A percentile compares a stretch with the other conserved stretches of the same genome.
Evolutionary conservation across 2,329 filamentous ascomycete species (phyloP).

Genomic region (Clonostachys byssicola): DNA sequence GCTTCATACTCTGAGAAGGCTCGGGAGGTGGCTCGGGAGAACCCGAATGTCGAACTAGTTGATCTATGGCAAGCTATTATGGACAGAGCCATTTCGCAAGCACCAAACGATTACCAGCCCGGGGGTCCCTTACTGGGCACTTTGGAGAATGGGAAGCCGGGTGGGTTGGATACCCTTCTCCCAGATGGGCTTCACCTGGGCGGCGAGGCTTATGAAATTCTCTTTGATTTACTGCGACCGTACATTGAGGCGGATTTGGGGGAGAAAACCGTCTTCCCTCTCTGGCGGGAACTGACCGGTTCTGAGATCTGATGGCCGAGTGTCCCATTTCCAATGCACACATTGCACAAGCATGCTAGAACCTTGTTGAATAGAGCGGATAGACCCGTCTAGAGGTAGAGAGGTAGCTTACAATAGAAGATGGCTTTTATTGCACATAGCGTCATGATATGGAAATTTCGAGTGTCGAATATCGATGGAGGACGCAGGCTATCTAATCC

Average conservation of each 20-base stretch:
- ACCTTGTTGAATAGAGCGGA: too few species aligned
- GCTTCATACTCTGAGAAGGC: slow-evolving; percentile 55
- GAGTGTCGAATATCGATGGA: too few species aligned
- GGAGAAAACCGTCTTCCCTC: slow-evolving; percentile 34
- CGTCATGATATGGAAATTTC: too few species aligned
- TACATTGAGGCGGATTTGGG: slow-evolving; percentile 41
- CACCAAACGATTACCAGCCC: slow-evolving; percentile 50
- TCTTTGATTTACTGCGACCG: slow-evolving; percentile 42
- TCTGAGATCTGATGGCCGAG: neutral
- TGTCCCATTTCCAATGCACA: too few species aligned
- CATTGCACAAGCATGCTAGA: too few species aligned
- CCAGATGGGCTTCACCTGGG: slow-evolving; percentile 56
- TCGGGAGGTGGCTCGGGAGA: slow-evolving; percentile 63
- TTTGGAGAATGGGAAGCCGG: slow-evolving; percentile 41
- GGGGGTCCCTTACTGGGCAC: slow-evolving; percentile 44
- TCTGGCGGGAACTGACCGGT: slow-evolving; percentile 30
- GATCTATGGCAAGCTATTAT: slow-evolving; percentile 81
- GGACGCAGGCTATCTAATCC: too few species aligned
- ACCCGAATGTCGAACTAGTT: slow-evolving; percentile 64
- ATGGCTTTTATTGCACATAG: too few species aligned
- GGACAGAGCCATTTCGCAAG: slow-evolving; percentile 58
- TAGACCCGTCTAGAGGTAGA: too few species aligned
- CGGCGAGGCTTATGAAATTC: slow-evolving; percentile 45
- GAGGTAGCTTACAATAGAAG: too few species aligned
- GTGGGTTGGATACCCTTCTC: slow-evolving; percentile 46